Base-by-base conservation (phyloP, 2,329 filamentous ascomycete species). In the Balansia obtecta region DNA sequence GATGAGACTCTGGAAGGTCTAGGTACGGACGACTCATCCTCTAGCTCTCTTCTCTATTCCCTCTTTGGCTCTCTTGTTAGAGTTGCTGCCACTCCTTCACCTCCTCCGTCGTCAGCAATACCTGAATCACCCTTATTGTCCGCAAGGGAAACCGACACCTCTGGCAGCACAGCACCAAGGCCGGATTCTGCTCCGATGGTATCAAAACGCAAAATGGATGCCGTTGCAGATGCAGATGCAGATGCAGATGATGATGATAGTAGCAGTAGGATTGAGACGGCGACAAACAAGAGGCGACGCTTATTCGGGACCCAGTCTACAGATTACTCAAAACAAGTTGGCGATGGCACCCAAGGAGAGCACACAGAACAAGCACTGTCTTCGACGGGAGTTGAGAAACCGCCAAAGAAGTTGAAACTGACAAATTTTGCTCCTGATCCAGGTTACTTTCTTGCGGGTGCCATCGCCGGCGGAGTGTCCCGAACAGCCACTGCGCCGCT, bases 381-480 rank as follows among this genome's bases (percentile, higher is more conserved):
- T 59, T 62, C 63, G 56, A 62, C 63, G 63, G 61, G 61, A 61
- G 62, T 58, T 58, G 60, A 57, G 57, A 63, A 61, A 56, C n/a
- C 52, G 37, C 46, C 34, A 49, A 69, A 64, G 67, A 73, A 73
- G 66, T 67, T 65, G 65, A 72, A 67, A 73, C 79, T 83, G 73
- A 82, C 79, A 67, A 72, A 75, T 66, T 76, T 85, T 75, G 74
- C 88, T 68, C 87, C 86, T 68, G 80, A 88, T 81, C 77, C 85
- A 95, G 93, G 93, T 78, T 98, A 97, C 72, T 98, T 97, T 70
- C 71, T 95, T 71, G 93, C 93, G 67, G 93, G 93, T 75, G 93
- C 89, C 68, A 76, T 95, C 65, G 89, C 91, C 66, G 93, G 93
- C 66, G 91, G 89, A 66, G 84, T 96, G 61, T 97, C 91, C 64